Conservation (phyloP, 768 basidiomycete genomes). For the Tricholoma flavovirens region DNA sequence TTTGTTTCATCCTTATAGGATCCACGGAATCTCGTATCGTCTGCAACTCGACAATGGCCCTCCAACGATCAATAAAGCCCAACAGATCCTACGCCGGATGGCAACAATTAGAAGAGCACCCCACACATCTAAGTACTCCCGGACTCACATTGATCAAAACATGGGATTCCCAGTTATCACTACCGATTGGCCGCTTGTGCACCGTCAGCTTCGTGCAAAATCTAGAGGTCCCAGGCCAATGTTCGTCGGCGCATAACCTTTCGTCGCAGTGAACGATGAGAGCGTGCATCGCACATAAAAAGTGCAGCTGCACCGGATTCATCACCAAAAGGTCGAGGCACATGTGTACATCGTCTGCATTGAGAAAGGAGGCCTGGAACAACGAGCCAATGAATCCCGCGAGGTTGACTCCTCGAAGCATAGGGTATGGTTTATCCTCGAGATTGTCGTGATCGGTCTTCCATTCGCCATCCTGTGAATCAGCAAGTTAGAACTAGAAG, state of each 20-base stretch:
- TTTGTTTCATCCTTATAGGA: not conserved
- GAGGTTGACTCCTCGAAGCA: constrained; percentile 20
- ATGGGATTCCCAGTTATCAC: not conserved
- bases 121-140: not conserved
- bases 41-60: not conserved
- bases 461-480: not conserved
- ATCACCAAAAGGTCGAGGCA: constrained; percentile 22
- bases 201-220: constrained; percentile 15
- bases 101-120: not conserved
- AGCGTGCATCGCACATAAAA: constrained; percentile 30
- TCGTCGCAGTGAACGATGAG: constrained; percentile 26
- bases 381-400: constrained; percentile 28
- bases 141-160: not conserved
- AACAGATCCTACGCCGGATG: not conserved
- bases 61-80: not conserved
- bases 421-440: constrained; percentile 3
- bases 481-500: not conserved
- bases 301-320: constrained; percentile 18
- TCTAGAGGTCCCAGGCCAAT: constrained; percentile 11
- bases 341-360: constrained; percentile 21
- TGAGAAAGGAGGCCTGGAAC: constrained; percentile 19
- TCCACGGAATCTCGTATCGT: not conserved
- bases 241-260: constrained; percentile 24
- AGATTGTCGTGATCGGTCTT: not conserved
- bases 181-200: not conserved